A percentile compares a stretch with the other conserved stretches of the same genome.
Evolutionary conservation across 345 rosid species (phyloP).

Genomic region (Eucalyptus leucophloia): DNA sequence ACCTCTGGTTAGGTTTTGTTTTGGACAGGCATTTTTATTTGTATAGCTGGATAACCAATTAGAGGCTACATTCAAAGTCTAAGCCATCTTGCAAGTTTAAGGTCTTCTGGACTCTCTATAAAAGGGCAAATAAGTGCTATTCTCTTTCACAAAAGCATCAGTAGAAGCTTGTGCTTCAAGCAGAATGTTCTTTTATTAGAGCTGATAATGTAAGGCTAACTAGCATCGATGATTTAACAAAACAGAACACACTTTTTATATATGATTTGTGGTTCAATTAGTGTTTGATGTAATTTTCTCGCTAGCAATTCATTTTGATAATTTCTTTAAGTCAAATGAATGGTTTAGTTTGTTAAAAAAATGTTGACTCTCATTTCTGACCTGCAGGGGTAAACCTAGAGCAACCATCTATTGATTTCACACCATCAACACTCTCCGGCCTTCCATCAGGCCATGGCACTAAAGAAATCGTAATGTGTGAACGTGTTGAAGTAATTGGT

Average conservation of each 20-base stretch:
- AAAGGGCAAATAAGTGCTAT: not conserved
- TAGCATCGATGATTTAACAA: not conserved
- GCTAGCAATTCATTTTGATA: not conserved
- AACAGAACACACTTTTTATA: not conserved
- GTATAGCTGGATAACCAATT: not conserved
- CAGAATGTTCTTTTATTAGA: not conserved
- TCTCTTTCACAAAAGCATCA: not conserved
- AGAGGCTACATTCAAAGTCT: not conserved
- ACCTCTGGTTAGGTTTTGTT: not conserved
- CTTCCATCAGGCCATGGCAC: constrained; percentile 1
- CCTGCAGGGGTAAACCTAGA: constrained; percentile 35
- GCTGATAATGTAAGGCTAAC: not conserved
- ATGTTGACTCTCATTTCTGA: not conserved
- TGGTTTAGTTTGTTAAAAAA: not conserved
- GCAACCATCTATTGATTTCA: constrained; percentile 38
- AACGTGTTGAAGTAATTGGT: constrained; percentile 70
- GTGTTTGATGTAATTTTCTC: not conserved
- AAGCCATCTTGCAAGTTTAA: not conserved
- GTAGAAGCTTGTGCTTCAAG: not conserved
- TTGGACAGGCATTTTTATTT: not conserved
- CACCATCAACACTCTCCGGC: constrained; percentile 13
- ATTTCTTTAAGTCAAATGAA: not conserved
- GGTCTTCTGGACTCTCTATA: not conserved
- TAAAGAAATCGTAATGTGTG: constrained; percentile 35
- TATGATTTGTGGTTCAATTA: not conserved